These are phyloP conservation scores for Triticum urartu DNA, from an alignment of 176 grass and related monocot species.

Conservation along the genomic window DNA sequence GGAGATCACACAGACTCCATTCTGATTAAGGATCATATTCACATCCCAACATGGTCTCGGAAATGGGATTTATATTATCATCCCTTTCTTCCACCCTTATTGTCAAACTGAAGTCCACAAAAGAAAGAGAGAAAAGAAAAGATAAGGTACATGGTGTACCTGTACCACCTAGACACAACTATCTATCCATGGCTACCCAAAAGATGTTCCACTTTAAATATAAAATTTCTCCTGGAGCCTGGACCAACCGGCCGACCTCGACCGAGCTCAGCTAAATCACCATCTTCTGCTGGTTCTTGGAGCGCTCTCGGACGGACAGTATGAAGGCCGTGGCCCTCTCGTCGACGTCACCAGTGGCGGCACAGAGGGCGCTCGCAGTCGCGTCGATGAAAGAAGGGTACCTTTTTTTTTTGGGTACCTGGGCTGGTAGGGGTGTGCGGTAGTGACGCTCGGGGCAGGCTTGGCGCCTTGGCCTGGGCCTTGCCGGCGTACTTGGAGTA, in stretches of 20 bases:
- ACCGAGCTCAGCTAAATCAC: neutral
- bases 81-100: neutral
- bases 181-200: slow-evolving; percentile 14
- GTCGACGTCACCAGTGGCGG: slow-evolving; percentile 1
- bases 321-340: slow-evolving; percentile 56
- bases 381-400: slow-evolving; percentile 13
- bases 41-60: neutral
- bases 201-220: slow-evolving; percentile 37
- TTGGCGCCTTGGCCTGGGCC: slow-evolving; percentile 20
- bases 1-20: neutral
- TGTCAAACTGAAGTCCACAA: slow-evolving; percentile 5
- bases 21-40: neutral
- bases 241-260: neutral
- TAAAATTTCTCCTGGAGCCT: slow-evolving; percentile 19
- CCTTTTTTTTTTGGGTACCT: neutral
- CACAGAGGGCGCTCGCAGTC: neutral
- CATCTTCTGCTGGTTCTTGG: slow-evolving; percentile 42
- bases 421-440: slow-evolving; percentile 22
- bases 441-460: slow-evolving; percentile 23
- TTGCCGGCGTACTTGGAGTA: slow-evolving; percentile 30
- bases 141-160: neutral
- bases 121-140: neutral
- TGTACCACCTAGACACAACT: neutral
- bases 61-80: neutral
- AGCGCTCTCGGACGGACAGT: slow-evolving; percentile 41